Evolutionary conservation across 202 grass and related monocot genomes (phyloP).

Genomic region (Setaria viridis): DNA sequence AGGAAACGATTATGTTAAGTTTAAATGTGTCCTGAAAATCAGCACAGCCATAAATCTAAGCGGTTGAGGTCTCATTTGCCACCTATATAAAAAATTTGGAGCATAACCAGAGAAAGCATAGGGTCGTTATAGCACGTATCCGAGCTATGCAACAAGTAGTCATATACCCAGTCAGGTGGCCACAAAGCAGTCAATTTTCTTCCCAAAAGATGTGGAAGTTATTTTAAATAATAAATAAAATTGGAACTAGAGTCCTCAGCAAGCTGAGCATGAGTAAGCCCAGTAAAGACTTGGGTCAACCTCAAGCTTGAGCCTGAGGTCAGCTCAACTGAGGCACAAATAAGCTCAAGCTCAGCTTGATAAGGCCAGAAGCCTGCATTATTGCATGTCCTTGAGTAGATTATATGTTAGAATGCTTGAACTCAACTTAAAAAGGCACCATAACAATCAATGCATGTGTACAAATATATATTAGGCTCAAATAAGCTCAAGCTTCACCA

Average conservation of each 20-base stretch:
- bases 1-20: constrained; percentile 29
- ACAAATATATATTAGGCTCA: not conserved
- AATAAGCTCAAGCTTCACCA: not conserved
- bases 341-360: not conserved
- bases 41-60: constrained; percentile 18
- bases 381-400: not conserved
- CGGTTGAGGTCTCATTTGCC: not conserved
- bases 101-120: not conserved
- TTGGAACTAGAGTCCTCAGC: not conserved
- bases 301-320: not conserved
- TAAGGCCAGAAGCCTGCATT: not conserved
- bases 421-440: constrained; percentile 11
- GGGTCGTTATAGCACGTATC: not conserved
- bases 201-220: constrained; percentile 16
- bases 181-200: constrained; percentile 22
- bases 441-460: not conserved
- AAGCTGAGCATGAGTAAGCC: not conserved
- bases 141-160: not conserved
- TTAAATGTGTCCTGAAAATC: constrained; percentile 10
- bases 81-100: not conserved
- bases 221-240: constrained; percentile 37
- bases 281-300: not conserved
- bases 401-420: not conserved
- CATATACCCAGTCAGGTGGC: not conserved
- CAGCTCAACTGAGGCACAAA: not conserved